These are phyloP conservation scores for Boletellus emodensis DNA, from an alignment of 768 basidiomycete genomes.

Conservation along the genomic window DNA sequence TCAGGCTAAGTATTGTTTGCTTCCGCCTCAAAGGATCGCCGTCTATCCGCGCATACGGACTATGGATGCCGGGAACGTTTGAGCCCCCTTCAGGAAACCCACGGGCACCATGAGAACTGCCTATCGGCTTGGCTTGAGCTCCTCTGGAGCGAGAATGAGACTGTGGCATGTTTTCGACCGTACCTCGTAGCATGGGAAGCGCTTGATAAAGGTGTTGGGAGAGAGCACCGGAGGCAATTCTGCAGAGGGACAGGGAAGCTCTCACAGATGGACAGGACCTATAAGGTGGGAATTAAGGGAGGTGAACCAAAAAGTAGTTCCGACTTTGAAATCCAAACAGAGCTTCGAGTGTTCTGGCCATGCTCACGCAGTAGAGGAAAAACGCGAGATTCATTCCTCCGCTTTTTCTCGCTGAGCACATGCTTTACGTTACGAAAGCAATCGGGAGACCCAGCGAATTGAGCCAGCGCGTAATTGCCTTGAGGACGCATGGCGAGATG, in stretches of 20 bases:
- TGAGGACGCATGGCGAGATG: slow-evolving; percentile 29
- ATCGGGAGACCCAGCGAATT: slow-evolving; percentile 35
- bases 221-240: slow-evolving; percentile 20
- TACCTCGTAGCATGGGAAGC: slow-evolving; percentile 32
- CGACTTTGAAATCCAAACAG: slow-evolving; percentile 34
- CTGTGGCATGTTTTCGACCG: slow-evolving; percentile 23
- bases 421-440: slow-evolving; percentile 31
- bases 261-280: slow-evolving; percentile 19
- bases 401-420: slow-evolving; percentile 30
- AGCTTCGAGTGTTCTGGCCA: slow-evolving; percentile 34
- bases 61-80: slow-evolving; percentile 20
- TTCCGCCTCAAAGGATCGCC: slow-evolving; percentile 35
- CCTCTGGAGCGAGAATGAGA: slow-evolving; percentile 26
- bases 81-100: slow-evolving; percentile 27
- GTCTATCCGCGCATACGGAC: slow-evolving; percentile 29
- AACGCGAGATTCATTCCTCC: slow-evolving; percentile 37
- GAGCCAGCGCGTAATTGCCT: slow-evolving; percentile 36
- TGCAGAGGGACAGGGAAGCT: slow-evolving; percentile 17
- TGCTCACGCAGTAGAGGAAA: slow-evolving; percentile 30
- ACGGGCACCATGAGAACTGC: slow-evolving; percentile 21
- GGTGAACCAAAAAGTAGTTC: slow-evolving; percentile 22
- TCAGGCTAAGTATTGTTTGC: slow-evolving; percentile 44
- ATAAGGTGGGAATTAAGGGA: slow-evolving; percentile 31
- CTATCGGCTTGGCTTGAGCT: slow-evolving; percentile 24
- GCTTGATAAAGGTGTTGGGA: slow-evolving; percentile 21